Evolutionary conservation across 2,329 filamentous ascomycete species (phyloP).

Genomic region (Penicillium concentricum): DNA sequence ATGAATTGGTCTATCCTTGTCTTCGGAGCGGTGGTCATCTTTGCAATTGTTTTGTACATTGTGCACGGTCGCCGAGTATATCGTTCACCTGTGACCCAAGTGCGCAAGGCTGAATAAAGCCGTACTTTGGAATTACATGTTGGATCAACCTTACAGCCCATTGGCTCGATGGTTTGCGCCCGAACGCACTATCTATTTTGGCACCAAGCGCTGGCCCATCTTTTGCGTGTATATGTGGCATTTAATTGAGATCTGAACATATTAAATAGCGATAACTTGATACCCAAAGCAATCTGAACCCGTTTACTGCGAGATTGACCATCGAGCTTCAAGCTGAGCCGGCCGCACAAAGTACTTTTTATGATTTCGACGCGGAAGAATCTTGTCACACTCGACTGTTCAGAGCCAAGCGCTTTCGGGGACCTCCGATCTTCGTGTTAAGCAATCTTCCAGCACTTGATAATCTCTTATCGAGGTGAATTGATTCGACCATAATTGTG

Average conservation of each 20-base stretch:
- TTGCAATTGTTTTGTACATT: conserved; percentile 22
- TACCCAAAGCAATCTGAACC: background rate
- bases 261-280: background rate
- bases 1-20: conserved; percentile 31
- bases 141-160: background rate
- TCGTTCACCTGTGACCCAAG: conserved; percentile 24
- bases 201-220: conserved; percentile 1
- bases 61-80: conserved; percentile 22
- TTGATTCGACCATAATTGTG: background rate
- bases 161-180: too few relatives aligned
- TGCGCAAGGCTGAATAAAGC: conserved; percentile 18
- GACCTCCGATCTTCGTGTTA: background rate
- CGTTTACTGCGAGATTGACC: background rate
- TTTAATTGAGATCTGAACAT: conserved; percentile 11
- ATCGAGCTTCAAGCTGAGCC: background rate
- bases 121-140: background rate
- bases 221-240: conserved; percentile 2
- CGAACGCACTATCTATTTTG: background rate
- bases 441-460: background rate
- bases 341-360: conserved; percentile 10
- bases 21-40: conserved; percentile 24
- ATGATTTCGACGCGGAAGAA: conserved; percentile 38
- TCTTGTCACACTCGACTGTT: conserved; percentile 43
- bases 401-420: conserved; percentile 6
- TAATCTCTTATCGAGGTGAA: background rate